These are phyloP conservation scores for Trametes meyenii DNA, from an alignment of 768 basidiomycete genomes.

Conservation along the genomic window DNA sequence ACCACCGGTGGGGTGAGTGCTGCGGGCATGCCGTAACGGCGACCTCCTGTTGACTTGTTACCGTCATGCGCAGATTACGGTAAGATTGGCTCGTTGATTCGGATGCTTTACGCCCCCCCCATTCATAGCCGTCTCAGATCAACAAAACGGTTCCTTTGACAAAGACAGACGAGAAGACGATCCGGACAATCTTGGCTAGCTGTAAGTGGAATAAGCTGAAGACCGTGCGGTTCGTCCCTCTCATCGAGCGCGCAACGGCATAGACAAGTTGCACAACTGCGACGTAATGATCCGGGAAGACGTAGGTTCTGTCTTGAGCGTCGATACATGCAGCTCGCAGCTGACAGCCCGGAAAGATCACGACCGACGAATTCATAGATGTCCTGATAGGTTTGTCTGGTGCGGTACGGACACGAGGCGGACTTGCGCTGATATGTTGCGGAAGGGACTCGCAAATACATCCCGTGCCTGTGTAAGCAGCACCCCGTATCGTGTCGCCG, in stretches of 20 bases:
- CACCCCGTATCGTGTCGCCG: constrained; percentile 12
- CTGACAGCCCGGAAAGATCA: constrained; percentile 58
- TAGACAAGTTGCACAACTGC: constrained; percentile 90
- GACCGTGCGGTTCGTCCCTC: not conserved
- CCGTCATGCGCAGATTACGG: constrained; percentile 62
- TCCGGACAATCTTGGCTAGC: constrained; percentile 87
- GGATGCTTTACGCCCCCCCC: not conserved
- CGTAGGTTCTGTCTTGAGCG: constrained; percentile 47
- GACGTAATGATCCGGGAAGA: constrained; percentile 99
- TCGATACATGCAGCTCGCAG: constrained; percentile 10
- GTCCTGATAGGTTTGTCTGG: constrained; percentile 78
- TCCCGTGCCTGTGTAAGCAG: constrained; percentile 83
- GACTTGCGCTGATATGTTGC: not conserved
- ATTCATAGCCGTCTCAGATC: constrained; percentile 46
- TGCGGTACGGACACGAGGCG: not conserved
- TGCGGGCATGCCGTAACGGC: constrained; percentile 12
- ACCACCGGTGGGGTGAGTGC: constrained; percentile 85
- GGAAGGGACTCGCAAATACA: constrained; percentile 88
- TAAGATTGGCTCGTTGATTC: constrained; percentile 33
- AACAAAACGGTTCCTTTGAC: constrained; percentile 94
- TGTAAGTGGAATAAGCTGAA: constrained; percentile 52
- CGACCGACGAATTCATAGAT: constrained; percentile 96
- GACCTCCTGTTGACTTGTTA: constrained; percentile 4
- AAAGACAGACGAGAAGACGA: constrained; percentile 92
- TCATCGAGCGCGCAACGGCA: constrained; percentile 4